phyloP scores from a whole-genome alignment of 345 rosid genomes.

The Arabidopsis suecica region DNA sequence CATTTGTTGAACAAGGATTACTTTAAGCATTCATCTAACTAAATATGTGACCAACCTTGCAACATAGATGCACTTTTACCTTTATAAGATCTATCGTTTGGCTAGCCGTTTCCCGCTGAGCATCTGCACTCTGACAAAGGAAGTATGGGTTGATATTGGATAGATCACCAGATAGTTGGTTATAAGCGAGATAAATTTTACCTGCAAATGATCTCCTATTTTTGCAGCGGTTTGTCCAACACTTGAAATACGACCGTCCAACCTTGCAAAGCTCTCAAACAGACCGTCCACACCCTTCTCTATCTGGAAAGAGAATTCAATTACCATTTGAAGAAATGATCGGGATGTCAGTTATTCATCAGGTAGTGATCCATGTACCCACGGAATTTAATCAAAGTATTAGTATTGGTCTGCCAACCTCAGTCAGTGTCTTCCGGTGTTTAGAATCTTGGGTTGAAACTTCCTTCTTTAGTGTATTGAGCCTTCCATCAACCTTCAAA shows the following conservation, averaged over 20 bases:
- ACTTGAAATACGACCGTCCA: conserved; percentile 93
- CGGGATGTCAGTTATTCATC: neutral
- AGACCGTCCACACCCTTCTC: conserved; percentile 96
- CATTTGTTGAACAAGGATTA: conserved; percentile 38
- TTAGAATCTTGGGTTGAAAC: conserved; percentile 90
- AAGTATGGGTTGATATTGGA: conserved; percentile 28
- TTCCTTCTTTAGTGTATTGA: conserved; percentile 85
- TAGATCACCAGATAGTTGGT: conserved; percentile 23
- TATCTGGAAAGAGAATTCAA: conserved; percentile 54
- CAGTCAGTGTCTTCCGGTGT: conserved; percentile 92
- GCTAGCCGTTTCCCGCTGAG: conserved; percentile 98
- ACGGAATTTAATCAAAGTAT: neutral
- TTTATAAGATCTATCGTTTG: conserved; percentile 97
- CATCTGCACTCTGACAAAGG: conserved; percentile 89
- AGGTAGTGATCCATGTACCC: conserved; percentile 15
- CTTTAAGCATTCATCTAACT: conserved; percentile 30
- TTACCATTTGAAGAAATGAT: conserved; percentile 6
- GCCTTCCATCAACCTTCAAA: conserved; percentile 86
- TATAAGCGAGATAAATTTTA: conserved; percentile 36
- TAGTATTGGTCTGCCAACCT: conserved; percentile 59
- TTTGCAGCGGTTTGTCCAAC: conserved; percentile 99
- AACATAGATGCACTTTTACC: conserved; percentile 49
- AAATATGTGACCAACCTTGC: conserved; percentile 27
- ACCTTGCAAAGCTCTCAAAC: conserved; percentile 89
- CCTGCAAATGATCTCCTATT: conserved; percentile 99